These are phyloP conservation scores for Ogataea salicorniae DNA, from an alignment of 805 yeast genomes.

Conservation along the genomic window DNA sequence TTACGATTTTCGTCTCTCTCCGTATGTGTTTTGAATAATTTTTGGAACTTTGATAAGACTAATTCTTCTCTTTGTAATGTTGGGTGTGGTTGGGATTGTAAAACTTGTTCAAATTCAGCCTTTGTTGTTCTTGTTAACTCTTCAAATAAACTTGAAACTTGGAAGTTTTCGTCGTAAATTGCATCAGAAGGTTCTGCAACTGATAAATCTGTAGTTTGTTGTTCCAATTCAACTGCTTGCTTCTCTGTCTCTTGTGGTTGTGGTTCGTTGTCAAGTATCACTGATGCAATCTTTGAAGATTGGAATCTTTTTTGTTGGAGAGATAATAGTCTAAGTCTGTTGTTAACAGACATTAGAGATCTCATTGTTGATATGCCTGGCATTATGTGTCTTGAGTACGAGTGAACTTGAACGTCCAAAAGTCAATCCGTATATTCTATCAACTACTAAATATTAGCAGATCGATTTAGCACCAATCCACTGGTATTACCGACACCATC, in stretches of 20 bases:
- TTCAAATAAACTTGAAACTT: background rate
- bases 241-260: background rate
- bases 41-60: constrained; percentile 22
- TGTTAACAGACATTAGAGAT: background rate
- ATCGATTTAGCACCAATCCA: no score
- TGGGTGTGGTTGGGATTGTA: constrained; percentile 24
- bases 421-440: no score
- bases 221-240: background rate
- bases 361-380: constrained; percentile 1
- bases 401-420: no score
- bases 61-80: constrained; percentile 26
- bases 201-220: background rate
- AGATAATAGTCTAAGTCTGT: background rate
- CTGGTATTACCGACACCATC: no score
- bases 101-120: constrained; percentile 23
- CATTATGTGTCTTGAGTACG: no score
- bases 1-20: constrained; percentile 19
- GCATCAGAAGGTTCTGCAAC: background rate
- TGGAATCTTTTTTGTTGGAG: constrained; percentile 1
- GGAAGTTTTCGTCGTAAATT: background rate
- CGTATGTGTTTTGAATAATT: constrained; percentile 24
- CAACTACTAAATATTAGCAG: no score
- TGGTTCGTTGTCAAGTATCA: no score
- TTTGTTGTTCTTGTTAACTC: constrained; percentile 19
- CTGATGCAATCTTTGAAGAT: background rate